These are phyloP conservation scores for Corrigiola litoralis DNA, from an alignment of 179 eudicot genomes.

Conservation along the genomic window DNA sequence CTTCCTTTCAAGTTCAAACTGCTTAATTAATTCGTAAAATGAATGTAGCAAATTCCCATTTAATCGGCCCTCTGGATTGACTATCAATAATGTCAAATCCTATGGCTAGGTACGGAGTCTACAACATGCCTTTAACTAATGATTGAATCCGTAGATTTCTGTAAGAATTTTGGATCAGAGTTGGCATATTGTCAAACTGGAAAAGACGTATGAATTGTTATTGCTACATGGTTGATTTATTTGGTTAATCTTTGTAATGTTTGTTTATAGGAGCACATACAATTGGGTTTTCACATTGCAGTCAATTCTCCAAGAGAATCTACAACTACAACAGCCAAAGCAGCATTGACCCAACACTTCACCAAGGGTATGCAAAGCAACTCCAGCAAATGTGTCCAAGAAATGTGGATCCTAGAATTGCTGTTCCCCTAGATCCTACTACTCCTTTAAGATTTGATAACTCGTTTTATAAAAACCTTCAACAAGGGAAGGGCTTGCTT, in stretches of 20 bases:
- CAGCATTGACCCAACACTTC: slow-evolving; percentile 56
- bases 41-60: no score
- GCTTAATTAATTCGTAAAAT: no score
- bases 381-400: slow-evolving; percentile 53
- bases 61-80: no score
- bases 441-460: slow-evolving; percentile 69
- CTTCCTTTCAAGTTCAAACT: no score
- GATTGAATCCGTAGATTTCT: no score
- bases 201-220: no score
- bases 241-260: background rate
- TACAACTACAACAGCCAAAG: slow-evolving; percentile 39
- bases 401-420: slow-evolving; percentile 56
- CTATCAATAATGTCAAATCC: no score
- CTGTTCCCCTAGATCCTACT: slow-evolving; percentile 63
- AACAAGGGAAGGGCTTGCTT: slow-evolving; percentile 57
- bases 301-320: slow-evolving; percentile 51
- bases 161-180: no score
- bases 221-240: background rate
- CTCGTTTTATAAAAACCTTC: slow-evolving; percentile 54
- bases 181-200: no score
- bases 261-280: slow-evolving; percentile 64
- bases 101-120: no score
- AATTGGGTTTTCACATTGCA: slow-evolving; percentile 80
- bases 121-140: no score
- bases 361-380: slow-evolving; percentile 44